Evolutionary conservation across 805 yeast genomes (phyloP), one percentile per base, ranked within the genome.

Genomic region (Sugiyamaella lignohabitans): DNA sequence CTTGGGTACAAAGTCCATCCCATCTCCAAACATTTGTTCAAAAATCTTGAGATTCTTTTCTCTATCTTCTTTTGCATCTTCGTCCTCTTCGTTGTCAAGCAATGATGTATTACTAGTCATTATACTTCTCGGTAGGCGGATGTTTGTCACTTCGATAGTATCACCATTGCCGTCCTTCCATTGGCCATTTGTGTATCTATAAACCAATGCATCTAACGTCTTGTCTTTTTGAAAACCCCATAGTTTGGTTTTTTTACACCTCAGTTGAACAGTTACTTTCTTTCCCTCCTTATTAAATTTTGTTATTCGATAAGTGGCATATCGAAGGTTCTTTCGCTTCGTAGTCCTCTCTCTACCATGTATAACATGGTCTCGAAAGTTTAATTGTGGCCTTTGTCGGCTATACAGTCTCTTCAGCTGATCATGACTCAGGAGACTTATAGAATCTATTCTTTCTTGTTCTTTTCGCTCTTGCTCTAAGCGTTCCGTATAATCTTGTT

Each of bases 181-280:
- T 40, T 73, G 75, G 0, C 84, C 85, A 51, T 81, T 75, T 6
- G 64, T 68, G 60, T 76, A 89, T 45, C 70, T 69, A 64, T 71
- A 75, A 0, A 82, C 84, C 54, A 88, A 69, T 55, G 83, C 93
- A 29, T 74, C 72, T 2, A 73, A 61, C 2, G 73, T 69, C 56
- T 76, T 82, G 52, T 77, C 74, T 66, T 84, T 85, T 54, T 84
- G 88, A 51, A 78, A 74, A 2, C 98, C 98, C 98, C 98, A 91
- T 36, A 93, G 72, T 61, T 88, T 88, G 27, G 82, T 78, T 66
- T 88, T 87, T 56, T 74, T 75, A 54, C 82, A 70, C 55, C 76
- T 77, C 47, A 84, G 65, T 3, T 36, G 30, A 3, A 70, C 69
- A 78, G 65, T 40, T 65, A 74, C 4, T 82, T 87, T 57, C 75